Conservation (phyloP, 2,329 filamentous ascomycete genomes). For the Blumeriella jaapii region DNA sequence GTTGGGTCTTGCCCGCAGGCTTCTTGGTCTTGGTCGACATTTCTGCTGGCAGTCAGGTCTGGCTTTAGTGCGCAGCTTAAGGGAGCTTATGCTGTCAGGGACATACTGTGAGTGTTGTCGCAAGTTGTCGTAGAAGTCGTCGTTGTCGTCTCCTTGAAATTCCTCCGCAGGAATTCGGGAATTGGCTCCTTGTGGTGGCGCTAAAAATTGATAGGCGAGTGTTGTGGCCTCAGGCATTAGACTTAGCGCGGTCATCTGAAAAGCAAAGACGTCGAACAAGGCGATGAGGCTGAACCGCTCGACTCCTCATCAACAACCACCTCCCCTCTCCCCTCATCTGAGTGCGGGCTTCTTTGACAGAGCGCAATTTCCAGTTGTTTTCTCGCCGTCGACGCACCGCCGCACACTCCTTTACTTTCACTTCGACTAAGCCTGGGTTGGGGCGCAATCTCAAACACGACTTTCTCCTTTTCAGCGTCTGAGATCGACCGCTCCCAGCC, state of each 20-base stretch:
- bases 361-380: not conserved
- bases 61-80: not conserved
- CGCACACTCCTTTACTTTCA: conserved; percentile 1
- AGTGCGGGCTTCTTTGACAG: not conserved
- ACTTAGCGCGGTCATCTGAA: too few relatives aligned
- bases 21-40: conserved; percentile 59
- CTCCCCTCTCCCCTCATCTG: not conserved
- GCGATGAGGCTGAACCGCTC: not conserved
- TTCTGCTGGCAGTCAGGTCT: conserved; percentile 35
- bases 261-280: too few relatives aligned
- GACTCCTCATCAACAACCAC: not conserved
- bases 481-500: not conserved
- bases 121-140: conserved; percentile 18
- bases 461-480: not conserved
- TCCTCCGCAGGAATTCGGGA: conserved; percentile 8
- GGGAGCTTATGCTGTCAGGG: not conserved
- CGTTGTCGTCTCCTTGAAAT: conserved; percentile 11
- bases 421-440: not conserved
- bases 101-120: conserved; percentile 22
- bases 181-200: conserved; percentile 2
- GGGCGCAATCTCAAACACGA: conserved; percentile 3
- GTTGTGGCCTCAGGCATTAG: too few relatives aligned
- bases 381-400: not conserved
- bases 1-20: conserved; percentile 57
- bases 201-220: too few relatives aligned